A percentile compares a stretch with the other conserved stretches of the same genome.
These are phyloP conservation scores for Akebia trifoliata DNA, from an alignment of 164 flowering plant species.

Conservation along the genomic window DNA sequence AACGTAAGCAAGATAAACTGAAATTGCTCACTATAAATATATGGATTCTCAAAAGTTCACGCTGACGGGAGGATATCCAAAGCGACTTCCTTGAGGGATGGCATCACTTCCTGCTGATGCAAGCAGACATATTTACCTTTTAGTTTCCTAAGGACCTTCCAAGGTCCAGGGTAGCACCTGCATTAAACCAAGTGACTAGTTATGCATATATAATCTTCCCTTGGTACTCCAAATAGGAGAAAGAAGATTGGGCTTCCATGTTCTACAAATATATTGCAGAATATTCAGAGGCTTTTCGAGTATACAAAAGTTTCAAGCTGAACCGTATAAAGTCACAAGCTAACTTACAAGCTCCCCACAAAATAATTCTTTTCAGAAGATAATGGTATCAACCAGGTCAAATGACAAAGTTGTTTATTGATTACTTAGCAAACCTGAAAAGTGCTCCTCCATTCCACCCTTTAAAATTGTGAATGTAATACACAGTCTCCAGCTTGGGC, in stretches of 20 bases:
- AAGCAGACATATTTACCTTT: conserved; percentile 47
- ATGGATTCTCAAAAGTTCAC: conserved; percentile 21
- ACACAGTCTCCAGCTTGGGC: conserved; percentile 81
- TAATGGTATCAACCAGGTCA: not conserved
- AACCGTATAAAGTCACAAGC: not conserved
- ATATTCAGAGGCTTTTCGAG: not conserved
- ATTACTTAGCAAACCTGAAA: conserved; percentile 56
- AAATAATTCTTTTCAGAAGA: too few species aligned
- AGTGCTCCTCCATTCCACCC: conserved; percentile 82
- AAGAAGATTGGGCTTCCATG: not conserved
- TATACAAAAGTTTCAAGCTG: not conserved
- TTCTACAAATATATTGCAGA: not conserved
- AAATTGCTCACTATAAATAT: not conserved
- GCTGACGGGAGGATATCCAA: conserved; percentile 72
- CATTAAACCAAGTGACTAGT: not conserved
- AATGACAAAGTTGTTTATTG: not conserved
- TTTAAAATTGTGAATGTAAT: conserved; percentile 93
- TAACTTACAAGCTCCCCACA: too few species aligned
- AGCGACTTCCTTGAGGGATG: conserved; percentile 90
- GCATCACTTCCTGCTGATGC: conserved; percentile 79
- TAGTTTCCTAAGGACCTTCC: conserved; percentile 71
- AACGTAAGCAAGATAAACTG: not conserved
- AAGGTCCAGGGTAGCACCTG: conserved; percentile 90
- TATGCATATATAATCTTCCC: not conserved
- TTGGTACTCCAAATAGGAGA: not conserved